Conservation (phyloP, 805 yeast genomes). For the Candida xiaguanensis region DNA sequence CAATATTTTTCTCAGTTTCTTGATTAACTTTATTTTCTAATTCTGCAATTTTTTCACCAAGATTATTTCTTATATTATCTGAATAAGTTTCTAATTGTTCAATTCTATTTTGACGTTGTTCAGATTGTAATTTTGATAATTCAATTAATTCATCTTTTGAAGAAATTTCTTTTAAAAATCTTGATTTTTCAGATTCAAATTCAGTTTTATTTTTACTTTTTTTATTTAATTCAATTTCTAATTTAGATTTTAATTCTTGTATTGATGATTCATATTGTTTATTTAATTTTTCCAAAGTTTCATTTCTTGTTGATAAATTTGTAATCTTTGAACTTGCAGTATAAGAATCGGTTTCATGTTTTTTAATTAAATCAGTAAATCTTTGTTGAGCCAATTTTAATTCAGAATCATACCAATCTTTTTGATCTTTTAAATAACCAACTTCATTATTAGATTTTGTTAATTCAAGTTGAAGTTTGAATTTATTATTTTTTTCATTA, state of each 20-base stretch:
- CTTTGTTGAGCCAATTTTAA: constrained; percentile 31
- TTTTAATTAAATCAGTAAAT: constrained; percentile 35
- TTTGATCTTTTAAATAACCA: constrained; percentile 30
- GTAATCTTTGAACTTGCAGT: constrained; percentile 26
- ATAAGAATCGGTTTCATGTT: constrained; percentile 34
- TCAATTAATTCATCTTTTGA: constrained; percentile 59
- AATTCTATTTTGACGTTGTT: constrained; percentile 51
- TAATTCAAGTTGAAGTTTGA: constrained; percentile 30
- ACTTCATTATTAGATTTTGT: constrained; percentile 34
- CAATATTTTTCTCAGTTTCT: constrained; percentile 29
- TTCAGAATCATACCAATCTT: constrained; percentile 39
- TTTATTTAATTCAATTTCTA: constrained; percentile 22
- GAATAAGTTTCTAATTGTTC: constrained; percentile 48
- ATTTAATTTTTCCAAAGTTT: constrained; percentile 31
- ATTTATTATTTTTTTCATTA: constrained; percentile 34
- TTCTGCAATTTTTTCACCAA: constrained; percentile 32
- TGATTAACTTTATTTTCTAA: constrained; percentile 31
- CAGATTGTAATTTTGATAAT: constrained; percentile 50
- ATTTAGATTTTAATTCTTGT: constrained; percentile 44
- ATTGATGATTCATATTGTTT: constrained; percentile 38
- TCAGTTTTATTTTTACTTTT: constrained; percentile 20
- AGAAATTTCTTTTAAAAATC: constrained; percentile 31
- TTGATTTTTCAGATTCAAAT: constrained; percentile 46
- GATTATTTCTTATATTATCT: constrained; percentile 36
- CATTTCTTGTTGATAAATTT: constrained; percentile 22